These are phyloP conservation scores for Daldinia vernicosa DNA, from an alignment of 495 filamentous ascomycete species.

Conservation along the genomic window DNA sequence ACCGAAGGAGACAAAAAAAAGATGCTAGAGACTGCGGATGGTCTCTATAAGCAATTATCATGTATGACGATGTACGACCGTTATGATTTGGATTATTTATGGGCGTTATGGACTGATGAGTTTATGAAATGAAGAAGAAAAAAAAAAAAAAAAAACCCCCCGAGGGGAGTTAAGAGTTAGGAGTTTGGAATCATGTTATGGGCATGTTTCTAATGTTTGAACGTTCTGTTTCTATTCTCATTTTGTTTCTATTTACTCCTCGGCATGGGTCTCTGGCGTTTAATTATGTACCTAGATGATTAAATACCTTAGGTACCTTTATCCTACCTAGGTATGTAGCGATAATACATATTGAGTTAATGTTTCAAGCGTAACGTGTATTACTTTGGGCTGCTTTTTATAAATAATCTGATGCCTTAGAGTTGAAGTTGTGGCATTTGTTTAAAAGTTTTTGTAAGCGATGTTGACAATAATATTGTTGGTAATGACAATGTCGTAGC, in stretches of 20 bases:
- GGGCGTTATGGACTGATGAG: not conserved
- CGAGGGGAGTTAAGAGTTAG: not conserved
- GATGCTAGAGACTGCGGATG: slow-evolving; percentile 1
- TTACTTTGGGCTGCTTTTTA: no score
- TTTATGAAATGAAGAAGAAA: not conserved
- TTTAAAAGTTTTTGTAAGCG: not conserved
- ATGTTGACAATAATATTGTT: not conserved
- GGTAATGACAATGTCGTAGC: not conserved
- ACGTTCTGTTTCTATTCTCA: no score
- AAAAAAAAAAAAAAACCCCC: not conserved
- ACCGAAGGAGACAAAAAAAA: slow-evolving; percentile 12
- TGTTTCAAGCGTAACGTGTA: no score
- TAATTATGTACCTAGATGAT: no score
- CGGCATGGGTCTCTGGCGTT: no score
- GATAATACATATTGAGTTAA: no score
- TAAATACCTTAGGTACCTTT: no score
- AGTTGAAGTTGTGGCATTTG: not conserved
- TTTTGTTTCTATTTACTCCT: no score
- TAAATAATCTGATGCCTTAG: not conserved
- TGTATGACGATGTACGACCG: not conserved
- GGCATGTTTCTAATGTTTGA: no score
- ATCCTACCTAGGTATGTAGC: no score
- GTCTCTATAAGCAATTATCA: not conserved
- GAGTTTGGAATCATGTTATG: no score
- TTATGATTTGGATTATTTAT: not conserved